These are phyloP conservation scores for Microdochium trichocladiopsis DNA, from an alignment of 2,329 filamentous ascomycete genomes.

Conservation along the genomic window DNA sequence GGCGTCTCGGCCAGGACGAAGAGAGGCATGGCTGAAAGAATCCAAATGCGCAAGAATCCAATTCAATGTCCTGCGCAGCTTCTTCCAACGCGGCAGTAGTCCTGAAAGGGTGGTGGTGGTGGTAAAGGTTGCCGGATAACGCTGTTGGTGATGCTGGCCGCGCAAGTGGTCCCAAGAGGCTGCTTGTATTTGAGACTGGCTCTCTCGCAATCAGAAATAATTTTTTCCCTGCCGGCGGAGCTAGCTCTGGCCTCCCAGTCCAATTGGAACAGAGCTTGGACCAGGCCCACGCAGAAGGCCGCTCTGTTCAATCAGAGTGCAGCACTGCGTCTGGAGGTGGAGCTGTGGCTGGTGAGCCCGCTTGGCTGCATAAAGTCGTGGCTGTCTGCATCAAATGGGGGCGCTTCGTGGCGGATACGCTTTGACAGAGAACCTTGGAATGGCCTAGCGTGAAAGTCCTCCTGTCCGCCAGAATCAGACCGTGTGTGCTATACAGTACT, in stretches of 20 bases:
- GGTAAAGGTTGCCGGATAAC: conserved; percentile 5
- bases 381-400: neutral
- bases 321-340: neutral
- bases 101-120: conserved; percentile 1
- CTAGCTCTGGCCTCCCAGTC: neutral
- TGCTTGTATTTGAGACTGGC: conserved; percentile 1
- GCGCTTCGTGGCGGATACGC: neutral
- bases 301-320: neutral
- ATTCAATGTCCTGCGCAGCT: conserved; percentile 3
- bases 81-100: neutral
- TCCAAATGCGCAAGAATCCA: conserved; percentile 4
- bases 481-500: neutral
- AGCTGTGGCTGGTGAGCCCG: neutral
- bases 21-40: conserved; percentile 62
- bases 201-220: neutral
- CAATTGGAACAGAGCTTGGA: neutral
- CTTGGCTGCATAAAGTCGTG: neutral
- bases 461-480: too few species aligned
- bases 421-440: too few species aligned
- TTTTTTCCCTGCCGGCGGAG: neutral
- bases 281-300: neutral
- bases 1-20: conserved; percentile 93
- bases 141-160: conserved; percentile 1
- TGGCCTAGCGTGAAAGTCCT: too few species aligned
- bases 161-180: neutral